Conservation (phyloP, 2,329 filamentous ascomycete genomes). For the Phialemoniopsis sp. region DNA sequence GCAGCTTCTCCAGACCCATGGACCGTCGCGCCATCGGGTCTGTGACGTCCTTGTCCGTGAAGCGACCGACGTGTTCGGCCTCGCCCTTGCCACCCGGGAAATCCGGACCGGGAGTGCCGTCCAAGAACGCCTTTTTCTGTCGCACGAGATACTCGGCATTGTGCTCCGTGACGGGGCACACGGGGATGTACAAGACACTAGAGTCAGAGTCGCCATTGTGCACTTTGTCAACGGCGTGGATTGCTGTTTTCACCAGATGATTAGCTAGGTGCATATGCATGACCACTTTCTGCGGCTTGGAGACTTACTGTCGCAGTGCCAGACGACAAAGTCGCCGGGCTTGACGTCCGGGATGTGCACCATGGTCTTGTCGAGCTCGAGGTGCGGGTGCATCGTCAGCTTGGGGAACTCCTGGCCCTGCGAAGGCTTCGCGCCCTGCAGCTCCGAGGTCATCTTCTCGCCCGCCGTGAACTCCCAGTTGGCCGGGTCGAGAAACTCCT, state of each 20-base stretch:
- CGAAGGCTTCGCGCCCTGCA: conserved; percentile 68
- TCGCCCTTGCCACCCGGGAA: conserved; percentile 72
- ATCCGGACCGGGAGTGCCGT: conserved; percentile 64
- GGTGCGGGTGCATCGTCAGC: conserved; percentile 61
- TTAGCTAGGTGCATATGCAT: conserved; percentile 2
- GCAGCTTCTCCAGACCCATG: conserved; percentile 39
- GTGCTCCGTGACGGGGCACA: conserved; percentile 71
- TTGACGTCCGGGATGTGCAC: conserved; percentile 64
- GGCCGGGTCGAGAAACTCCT: conserved; percentile 37
- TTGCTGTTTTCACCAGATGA: conserved; percentile 28
- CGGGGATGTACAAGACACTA: conserved; percentile 85
- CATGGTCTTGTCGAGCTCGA: conserved; percentile 65
- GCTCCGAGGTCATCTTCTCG: conserved; percentile 14
- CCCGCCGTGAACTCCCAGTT: conserved; percentile 21
- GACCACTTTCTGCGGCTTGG: background rate
- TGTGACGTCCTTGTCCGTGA: conserved; percentile 31
- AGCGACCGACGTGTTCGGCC: conserved; percentile 43
- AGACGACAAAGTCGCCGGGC: conserved; percentile 75
- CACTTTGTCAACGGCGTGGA: conserved; percentile 79
- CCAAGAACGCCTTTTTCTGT: conserved; percentile 68
- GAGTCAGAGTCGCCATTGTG: conserved; percentile 71
- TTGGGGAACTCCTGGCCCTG: conserved; percentile 65
- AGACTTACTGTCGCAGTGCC: conserved; percentile 70
- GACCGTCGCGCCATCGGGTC: conserved; percentile 30
- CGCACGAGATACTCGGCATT: conserved; percentile 69